Evolutionary conservation across 129 eudicot species (phyloP).

Genomic region (Lonicera japonica): DNA sequence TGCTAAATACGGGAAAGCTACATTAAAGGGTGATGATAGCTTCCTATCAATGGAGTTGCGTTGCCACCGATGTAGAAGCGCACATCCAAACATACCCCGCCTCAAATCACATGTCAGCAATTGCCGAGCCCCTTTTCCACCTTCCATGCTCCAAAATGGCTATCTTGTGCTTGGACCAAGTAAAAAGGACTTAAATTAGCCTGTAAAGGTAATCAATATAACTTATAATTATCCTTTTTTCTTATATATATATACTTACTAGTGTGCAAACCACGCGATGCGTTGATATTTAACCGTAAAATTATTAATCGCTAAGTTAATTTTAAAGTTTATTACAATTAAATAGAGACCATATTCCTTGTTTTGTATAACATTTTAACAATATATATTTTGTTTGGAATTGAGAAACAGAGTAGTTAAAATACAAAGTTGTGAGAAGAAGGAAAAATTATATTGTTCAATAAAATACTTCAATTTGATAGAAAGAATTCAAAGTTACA

Average conservation of each 20-base stretch:
- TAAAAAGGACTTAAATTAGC: conserved; percentile 10
- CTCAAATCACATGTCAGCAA: conserved; percentile 69
- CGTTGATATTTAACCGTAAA: too few relatives aligned
- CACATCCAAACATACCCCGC: conserved; percentile 88
- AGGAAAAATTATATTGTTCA: too few relatives aligned
- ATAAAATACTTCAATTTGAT: too few relatives aligned
- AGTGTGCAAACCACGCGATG: too few relatives aligned
- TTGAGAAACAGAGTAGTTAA: too few relatives aligned
- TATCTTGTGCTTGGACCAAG: conserved; percentile 34
- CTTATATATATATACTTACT: not conserved
- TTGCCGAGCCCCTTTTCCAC: conserved; percentile 66
- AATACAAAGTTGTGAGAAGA: too few relatives aligned
- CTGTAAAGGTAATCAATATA: not conserved
- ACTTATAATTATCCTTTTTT: not conserved
- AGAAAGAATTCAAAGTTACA: too few relatives aligned
- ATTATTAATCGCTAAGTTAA: too few relatives aligned
- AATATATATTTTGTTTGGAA: too few relatives aligned
- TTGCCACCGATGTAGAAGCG: conserved; percentile 87
- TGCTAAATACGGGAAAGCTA: conserved; percentile 43
- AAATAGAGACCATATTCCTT: too few relatives aligned
- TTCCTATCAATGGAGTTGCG: conserved; percentile 68
- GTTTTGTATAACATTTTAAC: too few relatives aligned
- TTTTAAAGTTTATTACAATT: too few relatives aligned
- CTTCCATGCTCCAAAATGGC: conserved; percentile 45
- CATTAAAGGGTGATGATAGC: conserved; percentile 41